phyloP scores from a whole-genome alignment of 176 grass and related monocot species.

The Microstegium vimineum region DNA sequence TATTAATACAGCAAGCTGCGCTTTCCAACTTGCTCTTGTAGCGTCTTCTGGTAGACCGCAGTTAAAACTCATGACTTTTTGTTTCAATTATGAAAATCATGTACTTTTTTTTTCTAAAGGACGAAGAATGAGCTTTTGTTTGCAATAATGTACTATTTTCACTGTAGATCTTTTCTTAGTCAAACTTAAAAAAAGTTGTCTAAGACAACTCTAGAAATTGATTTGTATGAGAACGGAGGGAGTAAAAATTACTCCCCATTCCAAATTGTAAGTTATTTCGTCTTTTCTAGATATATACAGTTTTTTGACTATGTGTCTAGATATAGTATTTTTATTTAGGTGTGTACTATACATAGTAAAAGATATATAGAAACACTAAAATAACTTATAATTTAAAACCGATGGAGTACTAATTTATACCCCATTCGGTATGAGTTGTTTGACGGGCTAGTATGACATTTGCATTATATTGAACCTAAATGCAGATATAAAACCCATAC shows the following conservation, averaged over 20 bases:
- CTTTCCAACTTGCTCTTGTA: background rate
- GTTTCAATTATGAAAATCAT: background rate
- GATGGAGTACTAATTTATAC: background rate
- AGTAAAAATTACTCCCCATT: background rate
- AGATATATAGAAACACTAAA: no score
- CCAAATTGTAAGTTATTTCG: background rate
- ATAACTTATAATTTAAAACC: background rate
- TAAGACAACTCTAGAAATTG: background rate
- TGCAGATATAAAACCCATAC: conserved; percentile 29
- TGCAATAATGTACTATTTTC: background rate
- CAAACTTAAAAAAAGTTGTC: background rate
- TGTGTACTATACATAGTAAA: no score
- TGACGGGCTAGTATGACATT: conserved; percentile 12
- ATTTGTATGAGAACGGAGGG: background rate
- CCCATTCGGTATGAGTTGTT: background rate
- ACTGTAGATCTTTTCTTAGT: background rate
- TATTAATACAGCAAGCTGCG: conserved; percentile 2
- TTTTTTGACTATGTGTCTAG: no score
- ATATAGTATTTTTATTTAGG: no score
- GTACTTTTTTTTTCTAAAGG: background rate
- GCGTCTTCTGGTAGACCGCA: background rate
- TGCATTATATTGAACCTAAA: background rate
- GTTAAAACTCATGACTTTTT: background rate
- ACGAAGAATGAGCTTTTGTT: background rate
- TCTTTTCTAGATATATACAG: background rate